phyloP scores from a whole-genome alignment of 768 basidiomycete species.

The Termitomyces sp. region DNA sequence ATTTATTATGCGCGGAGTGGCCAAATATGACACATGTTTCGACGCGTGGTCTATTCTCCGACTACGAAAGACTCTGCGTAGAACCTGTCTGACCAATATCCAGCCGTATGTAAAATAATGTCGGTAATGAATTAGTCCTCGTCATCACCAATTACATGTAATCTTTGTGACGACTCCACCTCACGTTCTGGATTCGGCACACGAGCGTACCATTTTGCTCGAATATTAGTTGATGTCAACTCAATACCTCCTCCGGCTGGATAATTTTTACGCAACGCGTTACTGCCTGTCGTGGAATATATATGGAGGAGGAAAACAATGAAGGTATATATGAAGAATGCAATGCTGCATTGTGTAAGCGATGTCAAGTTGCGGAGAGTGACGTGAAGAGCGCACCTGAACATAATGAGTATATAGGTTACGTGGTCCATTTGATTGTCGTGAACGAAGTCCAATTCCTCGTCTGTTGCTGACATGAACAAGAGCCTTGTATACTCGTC shows the following conservation, averaged over 20 bases:
- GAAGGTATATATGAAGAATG: slow-evolving; percentile 75
- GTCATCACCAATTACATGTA: slow-evolving; percentile 28
- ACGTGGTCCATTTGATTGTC: slow-evolving; percentile 84
- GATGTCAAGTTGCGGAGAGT: neutral
- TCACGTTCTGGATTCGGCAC: slow-evolving; percentile 39
- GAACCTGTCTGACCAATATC: neutral
- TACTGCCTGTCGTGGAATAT: slow-evolving; percentile 58
- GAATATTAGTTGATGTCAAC: slow-evolving; percentile 11
- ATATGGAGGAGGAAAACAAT: slow-evolving; percentile 67
- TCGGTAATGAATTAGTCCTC: slow-evolving; percentile 21
- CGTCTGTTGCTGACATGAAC: slow-evolving; percentile 94
- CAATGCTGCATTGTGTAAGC: slow-evolving; percentile 38
- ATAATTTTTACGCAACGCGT: slow-evolving; percentile 27
- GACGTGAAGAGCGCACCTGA: slow-evolving; percentile 44
- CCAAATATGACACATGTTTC: neutral
- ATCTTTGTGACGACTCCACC: slow-evolving; percentile 2
- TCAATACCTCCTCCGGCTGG: slow-evolving; percentile 10
- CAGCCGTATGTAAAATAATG: neutral
- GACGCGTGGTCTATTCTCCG: too few relatives aligned
- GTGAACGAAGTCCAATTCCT: slow-evolving; percentile 72
- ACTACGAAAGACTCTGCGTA: neutral
- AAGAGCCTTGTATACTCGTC: slow-evolving; percentile 42
- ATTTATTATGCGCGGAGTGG: too few relatives aligned
- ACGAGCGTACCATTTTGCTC: slow-evolving; percentile 61
- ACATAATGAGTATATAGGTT: slow-evolving; percentile 82